Evolutionary conservation across 1,284 basidiomycete genomes (phyloP).

Genomic region (Pseudozyma sp.): DNA sequence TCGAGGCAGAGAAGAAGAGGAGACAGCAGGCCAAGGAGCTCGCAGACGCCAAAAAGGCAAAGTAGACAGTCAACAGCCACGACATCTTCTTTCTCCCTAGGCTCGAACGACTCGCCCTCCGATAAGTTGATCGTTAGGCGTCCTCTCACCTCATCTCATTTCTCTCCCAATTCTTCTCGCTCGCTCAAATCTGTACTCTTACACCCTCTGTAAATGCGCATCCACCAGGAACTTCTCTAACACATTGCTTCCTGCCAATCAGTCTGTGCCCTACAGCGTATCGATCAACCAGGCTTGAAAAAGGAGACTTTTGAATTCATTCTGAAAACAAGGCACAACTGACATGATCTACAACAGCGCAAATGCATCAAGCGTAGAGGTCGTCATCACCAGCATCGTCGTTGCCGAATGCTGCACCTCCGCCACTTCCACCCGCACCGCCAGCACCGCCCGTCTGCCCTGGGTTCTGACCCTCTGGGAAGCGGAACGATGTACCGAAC

Average conservation of each 20-base stretch:
- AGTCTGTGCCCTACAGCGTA: neutral
- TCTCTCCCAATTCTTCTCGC: too few relatives aligned
- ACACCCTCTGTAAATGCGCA: slow-evolving; percentile 1
- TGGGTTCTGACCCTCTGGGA: slow-evolving; percentile 79
- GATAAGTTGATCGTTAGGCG: too few relatives aligned
- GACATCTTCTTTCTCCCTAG: too few relatives aligned
- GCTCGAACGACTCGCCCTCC: too few relatives aligned
- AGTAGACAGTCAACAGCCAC: slow-evolving; percentile 8
- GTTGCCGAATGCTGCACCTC: slow-evolving; percentile 80
- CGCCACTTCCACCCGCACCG: slow-evolving; percentile 71
- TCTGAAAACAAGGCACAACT: neutral
- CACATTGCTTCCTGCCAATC: neutral
- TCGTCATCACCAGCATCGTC: slow-evolving; percentile 84
- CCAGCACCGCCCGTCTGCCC: slow-evolving; percentile 26
- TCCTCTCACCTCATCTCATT: neutral
- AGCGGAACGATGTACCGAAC: slow-evolving; percentile 90
- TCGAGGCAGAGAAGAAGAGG: slow-evolving; percentile 40
- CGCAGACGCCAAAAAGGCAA: slow-evolving; percentile 41
- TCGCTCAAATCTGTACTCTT: neutral
- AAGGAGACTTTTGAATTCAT: slow-evolving; percentile 3
- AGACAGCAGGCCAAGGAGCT: slow-evolving; percentile 32
- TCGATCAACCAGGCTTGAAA: neutral
- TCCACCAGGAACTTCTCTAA: neutral
- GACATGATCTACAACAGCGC: slow-evolving; percentile 2
- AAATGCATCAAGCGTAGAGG: slow-evolving; percentile 39